phyloP scores from a whole-genome alignment of 352 stramenopile genomes.

The Globisporangium ultimum region DNA sequence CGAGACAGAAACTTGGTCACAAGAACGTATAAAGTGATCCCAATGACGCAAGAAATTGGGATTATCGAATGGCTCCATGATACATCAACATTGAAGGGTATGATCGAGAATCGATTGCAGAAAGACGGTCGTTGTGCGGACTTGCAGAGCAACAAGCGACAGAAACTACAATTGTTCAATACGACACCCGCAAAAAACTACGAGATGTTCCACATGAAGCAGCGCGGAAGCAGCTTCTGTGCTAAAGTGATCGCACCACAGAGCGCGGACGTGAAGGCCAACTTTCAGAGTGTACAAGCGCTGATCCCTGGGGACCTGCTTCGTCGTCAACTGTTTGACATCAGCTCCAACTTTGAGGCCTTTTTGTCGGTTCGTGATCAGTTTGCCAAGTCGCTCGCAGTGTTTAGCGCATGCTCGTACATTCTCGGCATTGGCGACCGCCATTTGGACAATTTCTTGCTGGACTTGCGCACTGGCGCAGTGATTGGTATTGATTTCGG shows the following conservation, averaged over 20 bases:
- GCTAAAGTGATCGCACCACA: conserved; percentile 61
- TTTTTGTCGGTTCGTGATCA: conserved; percentile 83
- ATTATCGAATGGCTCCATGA: conserved; percentile 82
- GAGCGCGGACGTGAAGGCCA: conserved; percentile 42
- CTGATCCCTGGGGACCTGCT: conserved; percentile 77
- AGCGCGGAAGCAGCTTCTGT: conserved; percentile 62
- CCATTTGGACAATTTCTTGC: conserved; percentile 90
- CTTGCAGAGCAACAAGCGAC: conserved; percentile 63
- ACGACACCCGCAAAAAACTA: conserved; percentile 70
- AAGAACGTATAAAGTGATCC: conserved; percentile 85
- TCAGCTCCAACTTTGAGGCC: conserved; percentile 70
- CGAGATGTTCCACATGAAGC: conserved; percentile 70
- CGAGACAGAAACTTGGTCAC: conserved; percentile 58
- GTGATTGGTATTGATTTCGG: conserved; percentile 92
- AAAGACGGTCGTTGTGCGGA: conserved; percentile 55
- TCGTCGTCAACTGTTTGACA: conserved; percentile 62
- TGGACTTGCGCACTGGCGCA: conserved; percentile 65
- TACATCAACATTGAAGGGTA: conserved; percentile 73
- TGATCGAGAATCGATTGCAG: conserved; percentile 73
- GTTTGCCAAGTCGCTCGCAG: conserved; percentile 81
- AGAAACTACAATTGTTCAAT: conserved; percentile 74
- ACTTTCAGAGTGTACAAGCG: conserved; percentile 54
- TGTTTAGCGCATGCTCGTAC: conserved; percentile 87
- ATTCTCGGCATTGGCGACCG: conserved; percentile 90
- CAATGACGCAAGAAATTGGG: conserved; percentile 82